These are phyloP conservation scores for Linderina pennispora DNA, from an alignment of 192 early-diverging fungal genomes.

Conservation along the genomic window DNA sequence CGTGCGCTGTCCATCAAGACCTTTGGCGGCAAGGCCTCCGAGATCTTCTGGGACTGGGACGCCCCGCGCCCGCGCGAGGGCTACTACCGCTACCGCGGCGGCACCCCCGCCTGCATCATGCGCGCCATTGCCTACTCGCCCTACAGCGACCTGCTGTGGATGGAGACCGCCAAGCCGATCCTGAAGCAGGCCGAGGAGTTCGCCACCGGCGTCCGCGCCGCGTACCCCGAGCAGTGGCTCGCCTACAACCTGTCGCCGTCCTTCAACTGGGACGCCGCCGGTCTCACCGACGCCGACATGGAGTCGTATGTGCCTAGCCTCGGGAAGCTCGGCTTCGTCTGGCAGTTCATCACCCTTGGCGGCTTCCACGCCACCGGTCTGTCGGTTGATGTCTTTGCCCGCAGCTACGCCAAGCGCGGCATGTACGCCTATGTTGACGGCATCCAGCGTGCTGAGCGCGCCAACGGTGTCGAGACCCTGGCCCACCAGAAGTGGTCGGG, in stretches of 20 bases:
- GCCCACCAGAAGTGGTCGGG: conserved; percentile 94
- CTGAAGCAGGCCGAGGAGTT: conserved; percentile 89
- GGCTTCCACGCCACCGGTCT: conserved; percentile 93
- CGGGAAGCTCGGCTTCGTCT: conserved; percentile 88
- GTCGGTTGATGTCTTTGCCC: conserved; percentile 80
- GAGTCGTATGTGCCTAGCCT: conserved; percentile 73
- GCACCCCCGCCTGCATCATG: conserved; percentile 82
- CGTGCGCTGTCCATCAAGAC: conserved; percentile 64
- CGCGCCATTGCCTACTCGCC: conserved; percentile 77
- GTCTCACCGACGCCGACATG: conserved; percentile 89
- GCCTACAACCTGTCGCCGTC: conserved; percentile 96
- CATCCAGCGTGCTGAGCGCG: conserved; percentile 90
- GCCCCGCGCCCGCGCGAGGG: conserved; percentile 87
- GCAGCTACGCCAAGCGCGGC: conserved; percentile 76
- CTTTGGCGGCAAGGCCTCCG: conserved; percentile 35
- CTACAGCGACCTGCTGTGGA: conserved; percentile 91
- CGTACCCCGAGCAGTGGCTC: conserved; percentile 77
- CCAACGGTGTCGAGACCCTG: conserved; percentile 84
- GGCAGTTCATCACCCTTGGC: conserved; percentile 97
- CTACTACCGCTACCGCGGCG: conserved; percentile 95
- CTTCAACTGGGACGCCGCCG: conserved; percentile 98
- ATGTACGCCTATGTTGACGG: conserved; percentile 93
- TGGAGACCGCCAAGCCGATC: conserved; percentile 97
- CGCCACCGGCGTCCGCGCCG: conserved; percentile 70
- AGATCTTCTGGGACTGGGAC: conserved; percentile 86